These are phyloP conservation scores for Albugo candida DNA, from an alignment of 352 stramenopile genomes.

Conservation along the genomic window DNA sequence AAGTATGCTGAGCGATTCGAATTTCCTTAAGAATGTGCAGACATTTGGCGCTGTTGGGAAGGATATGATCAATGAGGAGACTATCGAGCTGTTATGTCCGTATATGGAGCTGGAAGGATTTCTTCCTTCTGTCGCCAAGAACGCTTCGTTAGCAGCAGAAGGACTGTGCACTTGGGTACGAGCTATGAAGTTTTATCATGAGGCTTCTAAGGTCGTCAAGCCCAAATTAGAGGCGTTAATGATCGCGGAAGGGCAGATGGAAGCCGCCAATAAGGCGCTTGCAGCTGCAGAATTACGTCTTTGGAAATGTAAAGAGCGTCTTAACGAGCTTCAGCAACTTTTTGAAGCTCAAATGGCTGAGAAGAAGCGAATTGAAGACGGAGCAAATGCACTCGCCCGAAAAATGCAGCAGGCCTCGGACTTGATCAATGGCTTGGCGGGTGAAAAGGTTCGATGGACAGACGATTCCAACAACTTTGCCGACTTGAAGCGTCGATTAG, in stretches of 20 bases:
- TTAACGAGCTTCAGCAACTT: conserved; percentile 89
- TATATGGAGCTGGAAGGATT: conserved; percentile 97
- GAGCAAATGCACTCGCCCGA: conserved; percentile 83
- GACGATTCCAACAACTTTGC: conserved; percentile 97
- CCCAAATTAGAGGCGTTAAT: conserved; percentile 94
- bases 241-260: conserved; percentile 93
- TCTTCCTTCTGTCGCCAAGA: conserved; percentile 89
- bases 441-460: conserved; percentile 92
- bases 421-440: conserved; percentile 92
- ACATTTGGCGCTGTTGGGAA: conserved; percentile 91
- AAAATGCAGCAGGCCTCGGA: conserved; percentile 97
- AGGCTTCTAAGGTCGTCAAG: conserved; percentile 97
- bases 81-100: conserved; percentile 91
- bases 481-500: conserved; percentile 88
- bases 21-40: conserved; percentile 93
- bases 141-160: conserved; percentile 89
- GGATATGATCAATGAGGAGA: conserved; percentile 98
- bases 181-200: conserved; percentile 98
- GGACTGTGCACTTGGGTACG: conserved; percentile 94
- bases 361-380: conserved; percentile 94
- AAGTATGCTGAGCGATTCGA: conserved; percentile 91
- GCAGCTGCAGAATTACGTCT: conserved; percentile 84
- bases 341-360: conserved; percentile 96
- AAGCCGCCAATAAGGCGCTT: conserved; percentile 92
- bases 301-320: conserved; percentile 85